Conservation (phyloP, 345 rosid genomes). For the Gossypium raimondii region DNA sequence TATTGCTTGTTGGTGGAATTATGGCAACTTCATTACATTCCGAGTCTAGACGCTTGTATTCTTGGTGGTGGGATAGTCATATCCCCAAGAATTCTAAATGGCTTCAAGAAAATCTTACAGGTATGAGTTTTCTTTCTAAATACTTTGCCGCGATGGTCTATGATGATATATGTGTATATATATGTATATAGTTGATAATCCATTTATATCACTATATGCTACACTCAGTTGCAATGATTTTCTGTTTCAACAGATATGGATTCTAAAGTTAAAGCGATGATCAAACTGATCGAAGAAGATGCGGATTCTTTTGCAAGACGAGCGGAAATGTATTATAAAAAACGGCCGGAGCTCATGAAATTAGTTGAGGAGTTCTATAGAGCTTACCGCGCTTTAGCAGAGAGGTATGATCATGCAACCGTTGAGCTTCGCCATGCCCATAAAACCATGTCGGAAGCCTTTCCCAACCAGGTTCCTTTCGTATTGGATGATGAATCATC, state of each 20-base stretch:
- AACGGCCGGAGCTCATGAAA: slow-evolving; percentile 97
- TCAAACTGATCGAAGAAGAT: slow-evolving; percentile 95
- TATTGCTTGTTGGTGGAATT: slow-evolving; percentile 47
- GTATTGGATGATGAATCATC: slow-evolving; percentile 57
- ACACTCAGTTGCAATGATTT: neutral
- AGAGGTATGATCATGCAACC: slow-evolving; percentile 92
- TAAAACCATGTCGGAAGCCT: slow-evolving; percentile 82
- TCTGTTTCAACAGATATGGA: slow-evolving; percentile 70
- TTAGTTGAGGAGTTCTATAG: slow-evolving; percentile 96
- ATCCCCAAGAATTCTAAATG: slow-evolving; percentile 98
- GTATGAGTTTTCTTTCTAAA: slow-evolving; percentile 23
- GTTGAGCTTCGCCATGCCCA: slow-evolving; percentile 89
- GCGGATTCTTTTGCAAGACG: slow-evolving; percentile 99
- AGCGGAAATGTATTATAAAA: slow-evolving; percentile 98
- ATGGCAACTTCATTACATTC: slow-evolving; percentile 63
- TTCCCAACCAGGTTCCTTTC: slow-evolving; percentile 79
- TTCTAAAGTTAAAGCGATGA: slow-evolving; percentile 83
- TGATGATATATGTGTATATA: neutral
- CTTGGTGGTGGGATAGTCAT: slow-evolving; percentile 99
- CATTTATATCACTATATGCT: neutral
- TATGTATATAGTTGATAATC: too few relatives aligned
- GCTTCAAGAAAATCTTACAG: slow-evolving; percentile 98
- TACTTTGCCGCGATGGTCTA: neutral
- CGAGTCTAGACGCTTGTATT: slow-evolving; percentile 66
- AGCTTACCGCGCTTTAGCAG: slow-evolving; percentile 96